Evolutionary conservation across 306 rosid species (phyloP).

Genomic region (Dryas drummondii): DNA sequence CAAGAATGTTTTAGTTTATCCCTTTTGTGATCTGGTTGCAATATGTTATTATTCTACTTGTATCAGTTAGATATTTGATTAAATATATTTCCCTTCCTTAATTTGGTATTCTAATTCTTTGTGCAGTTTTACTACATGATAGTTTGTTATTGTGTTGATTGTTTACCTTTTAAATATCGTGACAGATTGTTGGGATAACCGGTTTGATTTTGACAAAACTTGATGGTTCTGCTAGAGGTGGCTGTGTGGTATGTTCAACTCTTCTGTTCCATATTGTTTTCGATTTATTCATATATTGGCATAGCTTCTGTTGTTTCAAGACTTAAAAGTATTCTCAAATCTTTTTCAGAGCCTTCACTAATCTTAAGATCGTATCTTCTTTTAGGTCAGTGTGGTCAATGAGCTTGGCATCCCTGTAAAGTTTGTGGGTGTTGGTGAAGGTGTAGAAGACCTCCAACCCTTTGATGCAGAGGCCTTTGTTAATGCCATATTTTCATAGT

Average conservation of each 20-base stretch:
- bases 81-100: no score
- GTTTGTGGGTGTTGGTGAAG: constrained; percentile 95
- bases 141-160: neutral
- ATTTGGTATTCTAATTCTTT: neutral
- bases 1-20: constrained; percentile 3
- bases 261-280: neutral
- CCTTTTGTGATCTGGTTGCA: neutral
- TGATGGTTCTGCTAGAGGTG: constrained; percentile 99
- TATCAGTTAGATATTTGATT: neutral
- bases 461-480: constrained; percentile 95
- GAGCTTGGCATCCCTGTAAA: constrained; percentile 96
- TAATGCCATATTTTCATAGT: constrained; percentile 73
- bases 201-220: constrained; percentile 88
- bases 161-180: constrained; percentile 13
- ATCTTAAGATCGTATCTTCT: constrained; percentile 10
- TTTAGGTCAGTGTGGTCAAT: constrained; percentile 90
- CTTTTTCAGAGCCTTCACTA: neutral
- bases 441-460: constrained; percentile 90
- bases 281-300: neutral
- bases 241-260: constrained; percentile 75
- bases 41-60: neutral
- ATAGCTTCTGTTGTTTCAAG: neutral
- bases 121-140: neutral
- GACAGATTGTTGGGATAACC: constrained; percentile 87
- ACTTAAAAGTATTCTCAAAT: neutral